Conservation (phyloP, 257 asterid genomes). For the Solanum bukasovii region DNA sequence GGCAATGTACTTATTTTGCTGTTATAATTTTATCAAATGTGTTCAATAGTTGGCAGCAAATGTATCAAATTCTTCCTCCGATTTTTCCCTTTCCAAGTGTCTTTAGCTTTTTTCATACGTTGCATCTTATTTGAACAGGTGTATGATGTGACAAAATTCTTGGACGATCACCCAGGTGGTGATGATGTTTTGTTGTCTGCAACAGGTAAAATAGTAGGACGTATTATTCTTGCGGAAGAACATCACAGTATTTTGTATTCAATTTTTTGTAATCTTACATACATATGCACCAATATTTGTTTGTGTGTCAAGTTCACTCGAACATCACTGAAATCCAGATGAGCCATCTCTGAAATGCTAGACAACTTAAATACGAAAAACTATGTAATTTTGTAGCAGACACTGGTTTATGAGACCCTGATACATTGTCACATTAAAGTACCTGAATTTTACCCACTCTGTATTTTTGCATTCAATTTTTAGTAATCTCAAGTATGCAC, state of each 20-base stretch:
- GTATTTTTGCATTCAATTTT: not conserved
- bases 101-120: not conserved
- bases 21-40: not conserved
- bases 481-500: not conserved
- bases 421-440: not conserved
- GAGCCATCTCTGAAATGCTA: not conserved
- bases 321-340: not conserved
- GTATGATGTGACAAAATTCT: constrained; percentile 66
- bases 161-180: constrained; percentile 94
- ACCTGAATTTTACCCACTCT: not conserved
- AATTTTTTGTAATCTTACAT: not conserved
- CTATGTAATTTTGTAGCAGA: not conserved
- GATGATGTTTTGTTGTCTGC: constrained; percentile 74
- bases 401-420: not conserved
- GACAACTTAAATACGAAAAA: not conserved
- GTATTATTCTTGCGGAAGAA: not conserved
- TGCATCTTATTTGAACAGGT: constrained; percentile 29
- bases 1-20: not conserved
- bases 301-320: not conserved
- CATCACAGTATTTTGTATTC: not conserved
- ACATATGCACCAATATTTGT: not conserved
- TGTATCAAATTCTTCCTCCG: not conserved
- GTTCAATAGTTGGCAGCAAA: not conserved
- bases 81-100: not conserved
- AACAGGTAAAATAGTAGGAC: constrained; percentile 30